Conservation (phyloP, 768 basidiomycete genomes). For the Leccinum barrowsii region DNA sequence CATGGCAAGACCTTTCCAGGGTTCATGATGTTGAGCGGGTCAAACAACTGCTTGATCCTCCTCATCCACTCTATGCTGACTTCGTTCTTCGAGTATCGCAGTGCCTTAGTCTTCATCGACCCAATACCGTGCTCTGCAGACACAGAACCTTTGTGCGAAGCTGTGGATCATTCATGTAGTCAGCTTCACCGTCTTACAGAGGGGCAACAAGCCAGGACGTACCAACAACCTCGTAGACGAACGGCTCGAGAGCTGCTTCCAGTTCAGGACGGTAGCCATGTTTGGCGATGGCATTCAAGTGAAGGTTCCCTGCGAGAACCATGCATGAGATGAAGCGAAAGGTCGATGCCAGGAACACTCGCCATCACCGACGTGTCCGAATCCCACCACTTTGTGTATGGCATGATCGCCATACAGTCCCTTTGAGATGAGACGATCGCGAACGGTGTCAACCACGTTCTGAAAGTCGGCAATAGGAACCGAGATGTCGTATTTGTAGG, state of each 20-base stretch:
- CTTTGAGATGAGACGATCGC: slow-evolving; percentile 64
- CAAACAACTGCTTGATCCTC: slow-evolving; percentile 83
- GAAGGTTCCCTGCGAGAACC: slow-evolving; percentile 70
- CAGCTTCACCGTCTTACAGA: background rate
- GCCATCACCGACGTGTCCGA: slow-evolving; percentile 97
- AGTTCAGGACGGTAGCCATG: slow-evolving; percentile 75
- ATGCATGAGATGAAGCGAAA: background rate
- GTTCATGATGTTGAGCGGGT: slow-evolving; percentile 90
- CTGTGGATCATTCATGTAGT: slow-evolving; percentile 34
- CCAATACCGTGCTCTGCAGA: slow-evolving; percentile 98
- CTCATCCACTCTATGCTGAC: slow-evolving; percentile 87
- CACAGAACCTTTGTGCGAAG: slow-evolving; percentile 80
- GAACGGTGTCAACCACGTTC: slow-evolving; percentile 76
- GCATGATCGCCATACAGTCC: slow-evolving; percentile 68
- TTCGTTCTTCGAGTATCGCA: slow-evolving; percentile 80
- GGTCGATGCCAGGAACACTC: slow-evolving; percentile 25
- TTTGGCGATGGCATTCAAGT: slow-evolving; percentile 85
- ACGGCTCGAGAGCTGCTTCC: slow-evolving; percentile 87
- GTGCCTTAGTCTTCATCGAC: slow-evolving; percentile 88
- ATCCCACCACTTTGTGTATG: slow-evolving; percentile 86
- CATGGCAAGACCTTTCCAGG: slow-evolving; percentile 72
- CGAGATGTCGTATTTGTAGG: slow-evolving; percentile 96
- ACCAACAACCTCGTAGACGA: slow-evolving; percentile 90
- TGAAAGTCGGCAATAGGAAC: slow-evolving; percentile 87
- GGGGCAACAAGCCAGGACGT: slow-evolving; percentile 21